Percentiles rank a stretch among this genome's conserved stretches.
Evolutionary conservation across 2,329 filamentous ascomycete species (phyloP).

Genomic region (Monosporascus sp.): DNA sequence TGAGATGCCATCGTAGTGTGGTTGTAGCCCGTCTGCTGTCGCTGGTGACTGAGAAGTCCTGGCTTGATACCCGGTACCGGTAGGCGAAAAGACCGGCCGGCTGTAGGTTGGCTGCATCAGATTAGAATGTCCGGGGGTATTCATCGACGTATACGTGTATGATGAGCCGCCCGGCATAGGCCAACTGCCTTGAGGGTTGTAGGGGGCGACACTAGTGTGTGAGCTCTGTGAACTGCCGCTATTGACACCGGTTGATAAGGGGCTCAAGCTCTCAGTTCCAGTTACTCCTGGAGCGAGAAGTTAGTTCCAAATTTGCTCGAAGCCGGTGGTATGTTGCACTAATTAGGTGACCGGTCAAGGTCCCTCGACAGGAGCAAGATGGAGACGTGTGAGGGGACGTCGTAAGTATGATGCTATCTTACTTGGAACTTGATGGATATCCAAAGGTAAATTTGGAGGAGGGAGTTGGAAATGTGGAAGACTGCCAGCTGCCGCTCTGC

Average conservation of each 20-base stretch:
- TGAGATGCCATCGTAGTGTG: slow-evolving; percentile 63
- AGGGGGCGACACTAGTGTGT: slow-evolving; percentile 47
- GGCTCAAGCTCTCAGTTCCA: slow-evolving; percentile 54
- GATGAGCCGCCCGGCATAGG: slow-evolving; percentile 45
- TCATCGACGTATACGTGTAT: slow-evolving; percentile 53
- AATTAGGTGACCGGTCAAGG: too few species aligned
- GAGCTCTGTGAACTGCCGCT: slow-evolving; percentile 54
- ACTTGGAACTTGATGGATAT: slow-evolving; percentile 27
- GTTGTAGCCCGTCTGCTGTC: slow-evolving; percentile 56
- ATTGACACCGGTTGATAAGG: slow-evolving; percentile 55
- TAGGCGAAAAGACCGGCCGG: slow-evolving; percentile 25
- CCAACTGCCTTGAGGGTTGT: slow-evolving; percentile 55
- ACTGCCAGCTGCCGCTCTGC: slow-evolving; percentile 63
- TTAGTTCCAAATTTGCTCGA: slow-evolving; percentile 24
- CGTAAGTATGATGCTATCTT: slow-evolving; percentile 17
- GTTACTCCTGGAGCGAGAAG: slow-evolving; percentile 38
- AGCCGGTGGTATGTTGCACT: not conserved
- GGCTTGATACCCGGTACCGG: slow-evolving; percentile 35
- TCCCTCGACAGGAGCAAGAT: not conserved
- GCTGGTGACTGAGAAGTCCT: slow-evolving; percentile 53
- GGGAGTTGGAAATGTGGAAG: slow-evolving; percentile 44
- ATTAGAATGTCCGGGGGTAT: slow-evolving; percentile 42
- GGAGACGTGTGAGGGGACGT: slow-evolving; percentile 4
- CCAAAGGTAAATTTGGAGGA: slow-evolving; percentile 27
- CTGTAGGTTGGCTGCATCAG: slow-evolving; percentile 40